Evolutionary conservation across 1,139 yeast genomes (phyloP).

Genomic region (Hemisphaericaspora lyxosophila): DNA sequence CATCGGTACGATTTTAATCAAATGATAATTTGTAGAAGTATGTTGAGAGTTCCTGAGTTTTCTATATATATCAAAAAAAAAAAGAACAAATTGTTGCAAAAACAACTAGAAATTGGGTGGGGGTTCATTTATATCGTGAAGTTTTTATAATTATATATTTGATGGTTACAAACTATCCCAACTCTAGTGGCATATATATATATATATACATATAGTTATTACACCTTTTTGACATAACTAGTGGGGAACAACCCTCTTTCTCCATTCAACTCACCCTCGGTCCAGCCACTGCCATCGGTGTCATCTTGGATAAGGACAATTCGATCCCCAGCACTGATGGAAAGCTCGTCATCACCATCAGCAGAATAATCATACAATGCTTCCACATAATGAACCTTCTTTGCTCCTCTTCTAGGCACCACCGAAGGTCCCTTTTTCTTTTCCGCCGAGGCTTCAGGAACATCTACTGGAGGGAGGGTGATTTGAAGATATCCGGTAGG

Average conservation of each 20-base stretch:
- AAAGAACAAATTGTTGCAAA: too few relatives aligned
- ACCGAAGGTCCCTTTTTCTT: slow-evolving; percentile 73
- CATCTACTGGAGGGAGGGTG: slow-evolving; percentile 11
- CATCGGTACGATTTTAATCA: background rate
- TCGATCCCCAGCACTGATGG: slow-evolving; percentile 70
- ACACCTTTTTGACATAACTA: slow-evolving; percentile 54
- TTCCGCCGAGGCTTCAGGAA: slow-evolving; percentile 7
- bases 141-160: too few relatives aligned
- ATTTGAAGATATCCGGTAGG: slow-evolving; percentile 83
- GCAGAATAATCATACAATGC: slow-evolving; percentile 82
- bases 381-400: slow-evolving; percentile 60
- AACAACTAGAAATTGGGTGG: too few relatives aligned
- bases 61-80: too few relatives aligned
- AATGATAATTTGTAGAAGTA: too few relatives aligned
- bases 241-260: slow-evolving; percentile 78
- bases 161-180: too few relatives aligned
- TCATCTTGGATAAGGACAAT: slow-evolving; percentile 64
- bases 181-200: too few relatives aligned
- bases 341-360: slow-evolving; percentile 79
- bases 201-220: slow-evolving; percentile 7
- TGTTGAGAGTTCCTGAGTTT: too few relatives aligned
- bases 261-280: slow-evolving; percentile 84
- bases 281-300: slow-evolving; percentile 95
- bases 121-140: too few relatives aligned
- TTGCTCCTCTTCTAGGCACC: slow-evolving; percentile 81